Conservation (phyloP, 2,329 filamentous ascomycete species). For the Nigrospora oryzae region DNA sequence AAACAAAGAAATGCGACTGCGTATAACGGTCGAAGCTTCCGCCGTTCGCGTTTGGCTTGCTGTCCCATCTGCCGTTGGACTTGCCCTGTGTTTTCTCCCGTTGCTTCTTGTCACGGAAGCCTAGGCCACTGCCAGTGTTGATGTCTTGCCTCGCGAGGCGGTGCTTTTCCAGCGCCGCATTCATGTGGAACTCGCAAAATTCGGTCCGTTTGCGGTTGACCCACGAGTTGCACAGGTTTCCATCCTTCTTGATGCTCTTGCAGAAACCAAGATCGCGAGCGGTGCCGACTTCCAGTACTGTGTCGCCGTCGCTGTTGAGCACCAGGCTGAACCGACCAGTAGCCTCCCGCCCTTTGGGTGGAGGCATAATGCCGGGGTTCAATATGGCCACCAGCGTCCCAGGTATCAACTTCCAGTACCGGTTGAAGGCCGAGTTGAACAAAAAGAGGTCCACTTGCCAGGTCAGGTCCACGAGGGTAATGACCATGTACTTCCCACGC, state of each 20-base stretch:
- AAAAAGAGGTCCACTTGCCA: constrained; percentile 89
- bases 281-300: constrained; percentile 78
- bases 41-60: constrained; percentile 23
- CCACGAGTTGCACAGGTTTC: constrained; percentile 73
- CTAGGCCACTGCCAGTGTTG: constrained; percentile 38
- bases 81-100: constrained; percentile 21
- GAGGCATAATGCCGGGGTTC: constrained; percentile 87
- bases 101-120: constrained; percentile 8
- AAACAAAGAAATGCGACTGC: constrained; percentile 48
- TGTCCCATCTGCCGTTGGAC: constrained; percentile 13
- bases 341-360: constrained; percentile 63
- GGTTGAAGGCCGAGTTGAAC: constrained; percentile 82
- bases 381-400: constrained; percentile 90
- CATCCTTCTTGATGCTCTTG: constrained; percentile 76
- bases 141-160: constrained; percentile 24
- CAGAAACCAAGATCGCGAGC: constrained; percentile 85
- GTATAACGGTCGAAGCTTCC: constrained; percentile 50
- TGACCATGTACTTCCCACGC: constrained; percentile 82
- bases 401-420: constrained; percentile 87
- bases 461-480: constrained; percentile 79
- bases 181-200: constrained; percentile 88
- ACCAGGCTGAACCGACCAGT: constrained; percentile 81
- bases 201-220: constrained; percentile 82
- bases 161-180: constrained; percentile 65
- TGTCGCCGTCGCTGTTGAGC: constrained; percentile 79